Evolutionary conservation across 208 protist species (phyloP), one percentile per base, ranked within the genome.

Genomic region (Wallacemonas sp.): DNA sequence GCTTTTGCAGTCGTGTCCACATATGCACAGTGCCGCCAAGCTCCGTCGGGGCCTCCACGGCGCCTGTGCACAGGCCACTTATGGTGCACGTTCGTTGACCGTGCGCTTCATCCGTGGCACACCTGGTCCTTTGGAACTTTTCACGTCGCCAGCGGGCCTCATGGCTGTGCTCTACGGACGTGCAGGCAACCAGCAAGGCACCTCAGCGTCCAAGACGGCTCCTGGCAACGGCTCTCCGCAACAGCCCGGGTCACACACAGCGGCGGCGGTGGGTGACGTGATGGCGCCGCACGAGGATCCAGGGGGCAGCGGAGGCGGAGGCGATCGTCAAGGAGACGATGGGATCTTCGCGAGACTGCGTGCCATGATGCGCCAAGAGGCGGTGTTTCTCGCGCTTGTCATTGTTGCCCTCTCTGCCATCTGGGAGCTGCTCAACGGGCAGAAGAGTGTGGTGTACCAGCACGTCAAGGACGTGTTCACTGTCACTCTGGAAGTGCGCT

Each of bases 401-500:
- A 83, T 93, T 71, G 71, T 95, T 22, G 21, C 78, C 32, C 53
- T 91, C 22, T 85, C 79, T 1, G 81, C 79, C 2, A n/a, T 86
- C 29, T 93, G 85, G 85, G 87, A 95, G 19, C n/a, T 76, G 10
- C 55, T 95, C 37, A 73, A 37, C 29, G 63, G 76, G 5, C 80
- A 93, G 55, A 74, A 81, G 58, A 74, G 72, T 3, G 67, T 71
- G 4, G 1, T 91, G 15, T 60, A 48, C 60, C 63, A 73, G 46
- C 83, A 79, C 57, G 1, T 87, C 10, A 75, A 71, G 44, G 75
- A 90, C 61, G 46, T 66, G n/a, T 73, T 84, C 36, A 77, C 78
- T 29, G 68, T 85, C 29, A 93, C 91, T 9, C 77, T 96, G 53
- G 85, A 96, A 60, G 85, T 96, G 17, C 91, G 91, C 61, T 93